A percentile compares a stretch with the other conserved stretches of the same genome.
phyloP scores from a whole-genome alignment of 2,329 filamentous ascomycete genomes.

The Plenodomus tracheiphilus region DNA sequence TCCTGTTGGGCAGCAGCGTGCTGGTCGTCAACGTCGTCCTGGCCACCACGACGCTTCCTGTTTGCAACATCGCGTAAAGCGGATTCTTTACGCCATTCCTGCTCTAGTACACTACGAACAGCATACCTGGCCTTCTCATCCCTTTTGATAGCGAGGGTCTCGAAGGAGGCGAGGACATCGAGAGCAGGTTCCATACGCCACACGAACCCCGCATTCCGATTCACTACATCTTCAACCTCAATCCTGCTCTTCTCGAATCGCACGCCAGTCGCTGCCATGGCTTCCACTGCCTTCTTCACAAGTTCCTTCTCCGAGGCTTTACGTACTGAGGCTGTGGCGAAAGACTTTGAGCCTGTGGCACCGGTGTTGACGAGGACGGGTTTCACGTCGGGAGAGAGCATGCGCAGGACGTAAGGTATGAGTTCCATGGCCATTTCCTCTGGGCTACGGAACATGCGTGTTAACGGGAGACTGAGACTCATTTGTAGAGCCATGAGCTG shows the following conservation, averaged over 20 bases:
- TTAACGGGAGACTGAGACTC: constrained; percentile 70
- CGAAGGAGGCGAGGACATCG: constrained; percentile 77
- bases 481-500: constrained; percentile 74
- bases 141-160: constrained; percentile 63
- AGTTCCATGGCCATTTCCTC: constrained; percentile 80
- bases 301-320: constrained; percentile 83
- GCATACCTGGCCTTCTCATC: constrained; percentile 83
- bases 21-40: constrained; percentile 22
- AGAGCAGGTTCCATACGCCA: constrained; percentile 94
- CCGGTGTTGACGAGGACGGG: constrained; percentile 79
- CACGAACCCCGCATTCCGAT: constrained; percentile 66
- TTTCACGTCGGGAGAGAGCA: constrained; percentile 87
- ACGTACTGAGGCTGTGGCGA: constrained; percentile 77
- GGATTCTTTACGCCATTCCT: constrained; percentile 79
- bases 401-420: constrained; percentile 78
- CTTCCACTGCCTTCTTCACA: constrained; percentile 76
- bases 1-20: constrained; percentile 16
- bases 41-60: constrained; percentile 58
- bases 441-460: constrained; percentile 76
- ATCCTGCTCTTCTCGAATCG: constrained; percentile 79
- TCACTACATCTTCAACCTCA: constrained; percentile 64
- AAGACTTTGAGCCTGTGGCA: constrained; percentile 42
- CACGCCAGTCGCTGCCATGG: constrained; percentile 82
- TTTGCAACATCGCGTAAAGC: constrained; percentile 67
- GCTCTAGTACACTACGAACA: constrained; percentile 88